These are phyloP conservation scores for Toxoplasma gondii DNA, from an alignment of 169 alveolate species.

Conservation along the genomic window DNA sequence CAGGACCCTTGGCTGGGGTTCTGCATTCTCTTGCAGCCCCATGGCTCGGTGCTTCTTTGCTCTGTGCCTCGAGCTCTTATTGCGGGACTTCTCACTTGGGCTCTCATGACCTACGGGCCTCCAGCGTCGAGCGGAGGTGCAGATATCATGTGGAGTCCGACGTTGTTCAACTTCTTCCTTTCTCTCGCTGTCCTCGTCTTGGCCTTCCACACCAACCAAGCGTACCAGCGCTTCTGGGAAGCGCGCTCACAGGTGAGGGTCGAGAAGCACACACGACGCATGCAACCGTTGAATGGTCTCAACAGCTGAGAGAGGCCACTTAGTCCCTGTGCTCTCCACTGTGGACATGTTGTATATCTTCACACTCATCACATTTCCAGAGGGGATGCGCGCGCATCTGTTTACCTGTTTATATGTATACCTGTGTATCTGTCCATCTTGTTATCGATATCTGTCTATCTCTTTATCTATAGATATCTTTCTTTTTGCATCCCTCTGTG, in stretches of 20 bases:
- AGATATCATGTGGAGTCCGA: conserved; percentile 33
- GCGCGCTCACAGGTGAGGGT: conserved; percentile 42
- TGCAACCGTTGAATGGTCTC: too few species aligned
- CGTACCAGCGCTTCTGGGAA: conserved; percentile 59
- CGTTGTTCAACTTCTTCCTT: conserved; percentile 23
- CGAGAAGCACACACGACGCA: neutral
- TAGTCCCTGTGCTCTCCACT: too few species aligned
- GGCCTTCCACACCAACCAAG: conserved; percentile 62
- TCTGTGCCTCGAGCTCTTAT: conserved; percentile 39
- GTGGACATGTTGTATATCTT: too few species aligned
- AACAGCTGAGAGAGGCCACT: too few species aligned
- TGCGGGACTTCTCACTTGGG: conserved; percentile 25
- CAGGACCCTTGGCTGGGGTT: conserved; percentile 51
- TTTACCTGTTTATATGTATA: neutral
- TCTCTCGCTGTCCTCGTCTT: neutral
- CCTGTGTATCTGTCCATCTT: neutral
- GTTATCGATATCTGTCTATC: too few species aligned
- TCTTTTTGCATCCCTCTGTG: too few species aligned
- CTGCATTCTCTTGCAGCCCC: conserved; percentile 37
- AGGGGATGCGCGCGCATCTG: neutral
- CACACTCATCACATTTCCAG: neutral
- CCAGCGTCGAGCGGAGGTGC: neutral
- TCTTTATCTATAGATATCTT: too few species aligned
- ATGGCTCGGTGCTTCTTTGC: conserved; percentile 49
- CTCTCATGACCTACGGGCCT: conserved; percentile 22